phyloP scores from a whole-genome alignment of 306 rosid genomes.

The cucumber (Cucumis sativus) region DNA sequence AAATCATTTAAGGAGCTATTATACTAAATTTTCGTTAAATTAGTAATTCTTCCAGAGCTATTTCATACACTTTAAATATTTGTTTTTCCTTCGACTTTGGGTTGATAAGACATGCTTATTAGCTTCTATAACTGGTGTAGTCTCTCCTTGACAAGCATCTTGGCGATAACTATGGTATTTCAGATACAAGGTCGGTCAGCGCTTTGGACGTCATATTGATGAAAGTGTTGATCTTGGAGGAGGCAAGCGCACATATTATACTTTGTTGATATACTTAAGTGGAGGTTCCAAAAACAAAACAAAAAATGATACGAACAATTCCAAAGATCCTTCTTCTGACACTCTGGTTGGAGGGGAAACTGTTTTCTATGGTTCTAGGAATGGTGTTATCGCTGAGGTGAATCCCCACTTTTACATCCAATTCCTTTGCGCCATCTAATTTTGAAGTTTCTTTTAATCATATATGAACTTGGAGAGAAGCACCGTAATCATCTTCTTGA shows the following conservation, averaged over 20 bases:
- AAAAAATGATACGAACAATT: constrained; percentile 26
- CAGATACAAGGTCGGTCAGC: constrained; percentile 80
- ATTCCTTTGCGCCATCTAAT: background rate
- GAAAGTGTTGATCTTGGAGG: constrained; percentile 68
- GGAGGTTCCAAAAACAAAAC: constrained; percentile 51
- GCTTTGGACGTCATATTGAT: constrained; percentile 88
- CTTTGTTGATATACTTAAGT: constrained; percentile 70
- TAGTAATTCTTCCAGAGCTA: no score
- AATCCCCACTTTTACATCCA: background rate
- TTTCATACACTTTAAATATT: no score
- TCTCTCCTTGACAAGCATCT: background rate
- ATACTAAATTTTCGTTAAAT: no score
- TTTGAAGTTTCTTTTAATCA: background rate
- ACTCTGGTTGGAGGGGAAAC: constrained; percentile 88
- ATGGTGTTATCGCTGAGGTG: constrained; percentile 69
- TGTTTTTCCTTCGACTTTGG: background rate
- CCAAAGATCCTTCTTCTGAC: constrained; percentile 29
- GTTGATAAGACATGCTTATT: background rate
- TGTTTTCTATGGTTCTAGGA: constrained; percentile 76
- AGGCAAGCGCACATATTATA: constrained; percentile 65
- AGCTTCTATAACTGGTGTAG: background rate
- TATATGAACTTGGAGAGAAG: background rate
- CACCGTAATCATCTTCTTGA: background rate
- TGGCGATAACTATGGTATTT: background rate
- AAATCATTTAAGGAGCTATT: no score